A percentile compares a stretch with the other conserved stretches of the same genome.
phyloP scores from a whole-genome alignment of 2,329 filamentous ascomycete species.

The Penicillium griseofulvum region DNA sequence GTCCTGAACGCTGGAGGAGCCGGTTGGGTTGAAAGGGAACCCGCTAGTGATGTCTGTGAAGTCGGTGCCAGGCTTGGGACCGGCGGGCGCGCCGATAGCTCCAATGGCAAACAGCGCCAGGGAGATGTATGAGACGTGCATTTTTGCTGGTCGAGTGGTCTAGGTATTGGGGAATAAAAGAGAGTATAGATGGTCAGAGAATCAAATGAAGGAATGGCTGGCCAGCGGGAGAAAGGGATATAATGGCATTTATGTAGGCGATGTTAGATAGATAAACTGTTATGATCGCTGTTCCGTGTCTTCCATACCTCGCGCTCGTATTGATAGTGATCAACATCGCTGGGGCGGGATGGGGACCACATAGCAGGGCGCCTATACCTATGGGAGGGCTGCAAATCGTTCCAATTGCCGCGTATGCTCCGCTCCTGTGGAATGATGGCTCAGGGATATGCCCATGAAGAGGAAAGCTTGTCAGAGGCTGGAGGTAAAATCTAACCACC shows the following conservation, averaged over 20 bases:
- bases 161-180: neutral
- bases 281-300: conserved; percentile 10
- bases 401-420: neutral
- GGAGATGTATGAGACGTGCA: conserved; percentile 24
- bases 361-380: conserved; percentile 11
- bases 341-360: conserved; percentile 12
- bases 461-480: conserved; percentile 1
- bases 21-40: conserved; percentile 17
- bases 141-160: conserved; percentile 7
- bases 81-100: conserved; percentile 25
- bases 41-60: conserved; percentile 4
- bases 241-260: conserved; percentile 15
- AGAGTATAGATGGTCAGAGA: conserved; percentile 16
- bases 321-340: conserved; percentile 16
- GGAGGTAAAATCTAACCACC: neutral
- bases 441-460: conserved; percentile 1
- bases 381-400: conserved; percentile 11
- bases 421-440: conserved; percentile 21
- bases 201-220: conserved; percentile 4
- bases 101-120: conserved; percentile 31
- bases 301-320: conserved; percentile 18
- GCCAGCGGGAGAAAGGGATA: conserved; percentile 5
- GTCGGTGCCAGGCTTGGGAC: conserved; percentile 5
- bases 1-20: conserved; percentile 6
- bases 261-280: conserved; percentile 7